Percentiles rank a stretch among this genome's conserved stretches.
Evolutionary conservation across 768 basidiomycete genomes (phyloP).

Genomic region (Baorangia bicolor): DNA sequence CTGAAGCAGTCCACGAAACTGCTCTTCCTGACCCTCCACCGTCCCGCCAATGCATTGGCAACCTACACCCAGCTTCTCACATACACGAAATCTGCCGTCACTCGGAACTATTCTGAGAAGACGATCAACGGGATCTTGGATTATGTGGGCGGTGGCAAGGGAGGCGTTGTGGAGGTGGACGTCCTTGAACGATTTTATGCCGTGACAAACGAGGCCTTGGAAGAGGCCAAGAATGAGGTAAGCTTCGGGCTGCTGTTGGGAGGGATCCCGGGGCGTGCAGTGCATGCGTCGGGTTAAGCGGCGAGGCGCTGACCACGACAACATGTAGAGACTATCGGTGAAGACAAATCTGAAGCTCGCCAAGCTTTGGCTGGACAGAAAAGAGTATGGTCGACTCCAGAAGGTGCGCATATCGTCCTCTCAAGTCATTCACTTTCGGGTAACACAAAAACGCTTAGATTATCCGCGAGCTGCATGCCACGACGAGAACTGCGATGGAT

Average conservation of each 20-base stretch:
- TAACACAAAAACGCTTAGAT: constrained; percentile 43
- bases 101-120: constrained; percentile 96
- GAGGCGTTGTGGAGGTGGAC: constrained; percentile 75
- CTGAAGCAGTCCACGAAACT: constrained; percentile 97
- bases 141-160: constrained; percentile 91
- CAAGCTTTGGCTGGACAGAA: constrained; percentile 94
- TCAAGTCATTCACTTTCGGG: not conserved
- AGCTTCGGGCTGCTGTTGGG: constrained; percentile 11
- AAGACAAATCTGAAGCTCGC: constrained; percentile 98
- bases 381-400: constrained; percentile 82
- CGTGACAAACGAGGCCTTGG: constrained; percentile 83
- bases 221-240: constrained; percentile 96
- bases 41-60: constrained; percentile 81
- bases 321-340: constrained; percentile 74
- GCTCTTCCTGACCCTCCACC: constrained; percentile 73
- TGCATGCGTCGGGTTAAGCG: not conserved
- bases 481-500: constrained; percentile 59
- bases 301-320: not conserved
- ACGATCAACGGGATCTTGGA: constrained; percentile 98
- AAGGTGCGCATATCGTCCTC: constrained; percentile 49
- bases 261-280: not conserved
- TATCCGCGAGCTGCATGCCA: constrained; percentile 70
- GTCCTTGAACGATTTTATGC: constrained; percentile 95
- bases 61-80: constrained; percentile 85
- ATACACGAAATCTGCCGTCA: constrained; percentile 95